These are phyloP conservation scores for Daedaleopsis nitida DNA, from an alignment of 768 basidiomycete species.

Conservation along the genomic window DNA sequence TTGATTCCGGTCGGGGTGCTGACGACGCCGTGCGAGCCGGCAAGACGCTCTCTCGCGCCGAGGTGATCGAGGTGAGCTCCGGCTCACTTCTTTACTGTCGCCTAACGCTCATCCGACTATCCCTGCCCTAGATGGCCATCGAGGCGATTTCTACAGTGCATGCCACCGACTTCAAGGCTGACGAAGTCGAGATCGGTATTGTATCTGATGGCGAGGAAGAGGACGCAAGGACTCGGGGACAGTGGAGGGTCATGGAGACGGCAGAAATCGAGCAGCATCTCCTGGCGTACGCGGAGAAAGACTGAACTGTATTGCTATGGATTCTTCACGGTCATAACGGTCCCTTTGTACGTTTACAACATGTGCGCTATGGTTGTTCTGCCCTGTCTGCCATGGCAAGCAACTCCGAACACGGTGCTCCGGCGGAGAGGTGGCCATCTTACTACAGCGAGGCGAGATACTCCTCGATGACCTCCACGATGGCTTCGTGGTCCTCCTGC, in stretches of 20 bases:
- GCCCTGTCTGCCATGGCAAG: not conserved
- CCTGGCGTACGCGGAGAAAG: constrained; percentile 88
- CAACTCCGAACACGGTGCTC: no score
- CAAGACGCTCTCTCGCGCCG: constrained; percentile 66
- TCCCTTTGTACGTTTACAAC: not conserved
- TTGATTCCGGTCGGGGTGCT: constrained; percentile 75
- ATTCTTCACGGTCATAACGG: constrained; percentile 1
- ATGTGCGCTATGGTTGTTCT: not conserved
- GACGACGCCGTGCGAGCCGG: constrained; percentile 80
- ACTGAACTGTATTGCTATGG: constrained; percentile 45
- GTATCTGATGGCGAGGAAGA: constrained; percentile 80
- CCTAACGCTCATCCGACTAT: not conserved
- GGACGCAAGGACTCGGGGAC: constrained; percentile 65
- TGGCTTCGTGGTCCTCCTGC: constrained; percentile 26
- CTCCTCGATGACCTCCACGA: constrained; percentile 25
- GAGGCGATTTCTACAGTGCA: constrained; percentile 94
- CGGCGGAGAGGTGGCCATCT: no score
- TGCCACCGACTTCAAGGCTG: constrained; percentile 93
- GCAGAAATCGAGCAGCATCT: constrained; percentile 78
- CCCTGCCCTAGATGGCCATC: constrained; percentile 72
- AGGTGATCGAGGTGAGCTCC: constrained; percentile 84
- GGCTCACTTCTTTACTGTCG: not conserved
- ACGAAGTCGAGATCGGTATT: constrained; percentile 95
- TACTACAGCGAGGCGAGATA: constrained; percentile 16
- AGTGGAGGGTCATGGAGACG: constrained; percentile 80